phyloP scores from a whole-genome alignment of 2,329 filamentous ascomycete species.

The Oidium heveae region DNA sequence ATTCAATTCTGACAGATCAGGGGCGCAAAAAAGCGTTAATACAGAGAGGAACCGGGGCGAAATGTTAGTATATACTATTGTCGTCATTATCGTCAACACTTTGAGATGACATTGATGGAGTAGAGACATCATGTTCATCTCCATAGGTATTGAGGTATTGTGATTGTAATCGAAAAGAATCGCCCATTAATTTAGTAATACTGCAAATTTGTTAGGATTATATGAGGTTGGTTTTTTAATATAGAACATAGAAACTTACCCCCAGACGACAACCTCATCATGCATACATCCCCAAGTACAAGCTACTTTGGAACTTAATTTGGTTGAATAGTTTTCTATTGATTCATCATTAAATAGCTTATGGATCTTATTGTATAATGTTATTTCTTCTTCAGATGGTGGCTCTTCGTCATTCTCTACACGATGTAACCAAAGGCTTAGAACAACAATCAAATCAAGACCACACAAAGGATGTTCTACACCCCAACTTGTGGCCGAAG shows the following conservation, averaged over 20 bases:
- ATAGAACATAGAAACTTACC: slow-evolving; percentile 38
- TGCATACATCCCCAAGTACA: slow-evolving; percentile 94
- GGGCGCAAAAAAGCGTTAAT: too few species aligned
- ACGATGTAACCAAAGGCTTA: slow-evolving; percentile 94
- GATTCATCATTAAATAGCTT: slow-evolving; percentile 78
- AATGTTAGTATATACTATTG: slow-evolving; percentile 13
- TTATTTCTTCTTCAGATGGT: slow-evolving; percentile 56
- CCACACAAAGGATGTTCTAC: slow-evolving; percentile 93
- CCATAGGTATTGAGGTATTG: slow-evolving; percentile 89
- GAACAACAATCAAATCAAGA: slow-evolving; percentile 90
- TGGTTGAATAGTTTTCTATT: slow-evolving; percentile 54
- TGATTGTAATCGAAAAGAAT: slow-evolving; percentile 89
- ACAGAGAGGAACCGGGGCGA: too few species aligned
- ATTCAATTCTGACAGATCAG: too few species aligned
- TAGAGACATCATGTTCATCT: slow-evolving; percentile 48
- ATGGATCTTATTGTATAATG: slow-evolving; percentile 83
- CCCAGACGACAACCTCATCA: slow-evolving; percentile 97
- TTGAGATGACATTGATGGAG: slow-evolving; percentile 47
- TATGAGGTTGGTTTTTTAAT: background rate
- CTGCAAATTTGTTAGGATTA: slow-evolving; percentile 27
- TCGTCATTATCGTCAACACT: slow-evolving; percentile 37
- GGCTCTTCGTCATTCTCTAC: slow-evolving; percentile 97
- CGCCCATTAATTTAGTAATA: slow-evolving; percentile 87
- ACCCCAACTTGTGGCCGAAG: slow-evolving; percentile 95
- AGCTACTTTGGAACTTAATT: slow-evolving; percentile 85